A percentile compares a stretch with the other conserved stretches of the same genome.
Evolutionary conservation across 139 green algal genomes (phyloP).

Genomic region (Picochlorum sp.): DNA sequence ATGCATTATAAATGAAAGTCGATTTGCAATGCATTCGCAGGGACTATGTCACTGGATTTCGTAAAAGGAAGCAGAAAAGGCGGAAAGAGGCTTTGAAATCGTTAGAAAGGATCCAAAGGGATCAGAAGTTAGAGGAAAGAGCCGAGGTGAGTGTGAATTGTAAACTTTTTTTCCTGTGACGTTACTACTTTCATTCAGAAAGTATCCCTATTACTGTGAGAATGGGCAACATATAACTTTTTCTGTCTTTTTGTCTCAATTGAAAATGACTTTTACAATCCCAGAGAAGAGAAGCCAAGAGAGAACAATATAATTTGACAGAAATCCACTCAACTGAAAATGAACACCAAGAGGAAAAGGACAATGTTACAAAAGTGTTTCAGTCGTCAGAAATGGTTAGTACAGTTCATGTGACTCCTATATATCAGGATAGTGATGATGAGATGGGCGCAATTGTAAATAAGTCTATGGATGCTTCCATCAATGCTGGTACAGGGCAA

Average conservation of each 20-base stretch:
- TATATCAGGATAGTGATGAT: not conserved
- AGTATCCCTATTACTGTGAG: too few species aligned
- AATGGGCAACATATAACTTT: too few species aligned
- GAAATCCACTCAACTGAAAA: not conserved
- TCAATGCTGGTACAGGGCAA: not conserved
- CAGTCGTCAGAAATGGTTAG: not conserved
- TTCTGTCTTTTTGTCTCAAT: not conserved
- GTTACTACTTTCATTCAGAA: too few species aligned
- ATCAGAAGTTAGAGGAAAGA: constrained; percentile 35
- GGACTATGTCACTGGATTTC: constrained; percentile 56
- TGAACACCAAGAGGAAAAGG: not conserved
- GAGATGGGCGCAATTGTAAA: not conserved
- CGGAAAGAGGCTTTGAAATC: constrained; percentile 48
- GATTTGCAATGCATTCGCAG: too few species aligned
- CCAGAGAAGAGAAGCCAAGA: constrained; percentile 38
- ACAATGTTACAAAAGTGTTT: not conserved
- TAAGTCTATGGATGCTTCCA: too few species aligned
- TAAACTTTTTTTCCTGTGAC: too few species aligned
- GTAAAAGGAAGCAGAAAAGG: constrained; percentile 55
- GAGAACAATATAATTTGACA: constrained; percentile 17
- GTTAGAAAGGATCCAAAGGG: constrained; percentile 24
- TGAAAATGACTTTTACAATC: too few species aligned
- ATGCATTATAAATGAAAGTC: too few species aligned
- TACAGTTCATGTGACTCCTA: too few species aligned
- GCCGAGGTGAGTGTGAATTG: constrained; percentile 30